Evolutionary conservation across 1,284 basidiomycete genomes (phyloP).

Genomic region (Ustilago vetiveriae): DNA sequence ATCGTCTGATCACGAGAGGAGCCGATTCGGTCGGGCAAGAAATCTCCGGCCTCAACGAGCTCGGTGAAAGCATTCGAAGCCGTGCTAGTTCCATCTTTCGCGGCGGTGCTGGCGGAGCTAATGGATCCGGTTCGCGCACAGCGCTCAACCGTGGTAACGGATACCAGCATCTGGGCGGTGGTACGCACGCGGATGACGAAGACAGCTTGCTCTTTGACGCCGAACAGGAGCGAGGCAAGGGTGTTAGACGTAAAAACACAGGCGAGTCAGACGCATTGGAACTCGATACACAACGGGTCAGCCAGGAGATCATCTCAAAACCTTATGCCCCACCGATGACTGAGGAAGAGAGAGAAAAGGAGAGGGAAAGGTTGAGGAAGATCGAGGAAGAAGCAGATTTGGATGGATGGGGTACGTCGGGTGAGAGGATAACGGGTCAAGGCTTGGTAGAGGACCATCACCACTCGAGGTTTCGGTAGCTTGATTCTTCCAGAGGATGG

Average conservation of each 20-base stretch:
- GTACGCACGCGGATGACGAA: slow-evolving; percentile 17
- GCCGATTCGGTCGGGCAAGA: slow-evolving; percentile 37
- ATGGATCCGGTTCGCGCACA: not conserved
- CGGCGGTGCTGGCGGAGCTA: not conserved
- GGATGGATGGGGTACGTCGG: slow-evolving; percentile 46
- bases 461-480: slow-evolving; percentile 9
- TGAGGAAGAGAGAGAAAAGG: slow-evolving; percentile 26
- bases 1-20: slow-evolving; percentile 56
- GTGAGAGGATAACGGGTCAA: slow-evolving; percentile 38
- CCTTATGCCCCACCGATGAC: slow-evolving; percentile 7
- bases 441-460: slow-evolving; percentile 42
- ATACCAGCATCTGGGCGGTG: slow-evolving; percentile 24
- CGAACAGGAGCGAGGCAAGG: slow-evolving; percentile 22
- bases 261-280: slow-evolving; percentile 42
- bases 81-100: slow-evolving; percentile 32
- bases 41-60: slow-evolving; percentile 35
- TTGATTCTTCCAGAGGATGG: too few relatives aligned
- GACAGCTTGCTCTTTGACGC: slow-evolving; percentile 31
- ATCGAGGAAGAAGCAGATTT: slow-evolving; percentile 52
- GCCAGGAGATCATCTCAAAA: slow-evolving; percentile 29
- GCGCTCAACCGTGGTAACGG: slow-evolving; percentile 1
- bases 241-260: slow-evolving; percentile 18
- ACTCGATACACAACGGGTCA: slow-evolving; percentile 40
- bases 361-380: slow-evolving; percentile 40
- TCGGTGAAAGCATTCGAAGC: slow-evolving; percentile 32